Conservation (phyloP, 129 eudicot genomes). For the Daucus carota region DH1_v3.0 NC_030382.2:40796001-40796500, state of each 20-base stretch:
- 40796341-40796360: conserved; percentile 99
- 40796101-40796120: conserved; percentile 32
- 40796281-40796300: conserved; percentile 51
- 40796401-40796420: conserved; percentile 92
- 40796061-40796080: not conserved
- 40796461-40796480: not conserved
- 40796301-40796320: conserved; percentile 50
- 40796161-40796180: conserved; percentile 88
- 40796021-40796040: conserved; percentile 97
- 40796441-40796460: not conserved
- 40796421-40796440: conserved; percentile 57
- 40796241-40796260: conserved; percentile 50
- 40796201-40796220: conserved; percentile 90
- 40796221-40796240: conserved; percentile 83
- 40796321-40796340: conserved; percentile 58
- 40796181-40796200: conserved; percentile 89
- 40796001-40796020: conserved; percentile 95
- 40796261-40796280: conserved; percentile 52
- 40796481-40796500: not conserved
- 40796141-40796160: conserved; percentile 95
- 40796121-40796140: conserved; percentile 98
- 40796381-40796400: conserved; percentile 87
- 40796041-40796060: conserved; percentile 21
- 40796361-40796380: conserved; percentile 93
- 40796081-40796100: not conserved